A percentile compares a stretch with the other conserved stretches of the same genome.
These are phyloP conservation scores for Pichia insulana DNA, from an alignment of 805 yeast species.

Conservation along the genomic window DNA sequence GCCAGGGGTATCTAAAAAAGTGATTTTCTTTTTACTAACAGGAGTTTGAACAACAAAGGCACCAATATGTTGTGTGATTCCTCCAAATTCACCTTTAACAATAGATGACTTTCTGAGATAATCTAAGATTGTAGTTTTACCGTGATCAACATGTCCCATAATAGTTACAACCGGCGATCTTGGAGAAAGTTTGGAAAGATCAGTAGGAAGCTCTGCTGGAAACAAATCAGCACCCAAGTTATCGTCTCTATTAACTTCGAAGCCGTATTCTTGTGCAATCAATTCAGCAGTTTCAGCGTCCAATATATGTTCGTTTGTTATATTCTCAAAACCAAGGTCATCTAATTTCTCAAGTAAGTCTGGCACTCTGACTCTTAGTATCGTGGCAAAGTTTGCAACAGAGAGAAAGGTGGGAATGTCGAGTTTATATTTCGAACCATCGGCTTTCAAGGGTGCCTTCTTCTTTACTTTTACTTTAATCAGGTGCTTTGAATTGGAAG, in stretches of 20 bases:
- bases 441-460: not conserved
- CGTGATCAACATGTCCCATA: slow-evolving; percentile 99
- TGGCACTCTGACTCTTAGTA: slow-evolving; percentile 57
- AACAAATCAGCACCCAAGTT: slow-evolving; percentile 52
- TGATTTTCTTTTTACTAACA: slow-evolving; percentile 61
- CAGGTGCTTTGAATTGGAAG: not conserved
- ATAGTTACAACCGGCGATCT: slow-evolving; percentile 94
- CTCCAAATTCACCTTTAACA: slow-evolving; percentile 83
- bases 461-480: slow-evolving; percentile 10
- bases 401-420: slow-evolving; percentile 70
- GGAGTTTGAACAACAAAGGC: slow-evolving; percentile 88
- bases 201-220: slow-evolving; percentile 46
- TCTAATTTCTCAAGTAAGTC: slow-evolving; percentile 49
- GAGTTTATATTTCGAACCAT: slow-evolving; percentile 19
- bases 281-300: slow-evolving; percentile 81
- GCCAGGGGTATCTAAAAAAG: slow-evolving; percentile 95
- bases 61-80: slow-evolving; percentile 96
- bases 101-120: slow-evolving; percentile 76
- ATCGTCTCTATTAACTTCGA: slow-evolving; percentile 49
- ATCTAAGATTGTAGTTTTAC: slow-evolving; percentile 91
- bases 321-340: slow-evolving; percentile 63
- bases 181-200: slow-evolving; percentile 39
- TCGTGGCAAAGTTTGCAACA: slow-evolving; percentile 68
- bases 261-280: slow-evolving; percentile 85
- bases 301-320: slow-evolving; percentile 68